phyloP scores from a whole-genome alignment of 768 basidiomycete species.

The Boletus subparvulus region DNA sequence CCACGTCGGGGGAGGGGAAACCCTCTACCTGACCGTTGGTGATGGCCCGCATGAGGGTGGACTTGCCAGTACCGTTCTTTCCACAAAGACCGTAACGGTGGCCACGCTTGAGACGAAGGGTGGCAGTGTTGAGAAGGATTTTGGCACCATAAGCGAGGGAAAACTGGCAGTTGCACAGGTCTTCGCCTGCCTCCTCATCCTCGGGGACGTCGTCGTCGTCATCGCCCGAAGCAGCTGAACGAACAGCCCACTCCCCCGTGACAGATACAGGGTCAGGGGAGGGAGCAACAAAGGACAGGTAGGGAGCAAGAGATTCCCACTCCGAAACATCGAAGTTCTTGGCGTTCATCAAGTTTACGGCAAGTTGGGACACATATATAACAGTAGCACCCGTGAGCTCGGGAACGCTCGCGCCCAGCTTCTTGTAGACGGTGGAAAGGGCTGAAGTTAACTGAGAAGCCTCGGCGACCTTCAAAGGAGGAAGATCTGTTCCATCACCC shows the following conservation, averaged over 20 bases:
- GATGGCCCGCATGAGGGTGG: slow-evolving; percentile 90
- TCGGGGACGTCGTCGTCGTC: slow-evolving; percentile 69
- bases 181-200: slow-evolving; percentile 98
- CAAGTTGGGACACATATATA: slow-evolving; percentile 75
- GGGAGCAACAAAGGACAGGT: slow-evolving; percentile 64
- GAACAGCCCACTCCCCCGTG: slow-evolving; percentile 85
- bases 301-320: slow-evolving; percentile 82
- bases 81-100: slow-evolving; percentile 99
- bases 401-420: slow-evolving; percentile 60
- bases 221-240: slow-evolving; percentile 75
- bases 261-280: slow-evolving; percentile 66
- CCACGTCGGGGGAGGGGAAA: slow-evolving; percentile 95
- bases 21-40: slow-evolving; percentile 96
- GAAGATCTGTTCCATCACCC: slow-evolving; percentile 86
- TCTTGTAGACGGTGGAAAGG: slow-evolving; percentile 82
- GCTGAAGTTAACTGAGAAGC: slow-evolving; percentile 60
- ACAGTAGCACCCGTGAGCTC: slow-evolving; percentile 56
- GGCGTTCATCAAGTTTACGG: slow-evolving; percentile 81
- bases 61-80: slow-evolving; percentile 98
- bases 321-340: slow-evolving; percentile 91
- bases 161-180: slow-evolving; percentile 98
- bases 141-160: slow-evolving; percentile 98
- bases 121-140: slow-evolving; percentile 95
- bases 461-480: slow-evolving; percentile 79
- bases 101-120: slow-evolving; percentile 95